Evolutionary conservation across 2,329 filamentous ascomycete genomes (phyloP), one percentile per base, ranked within the genome.

Genomic region (Colletotrichum sp.): DNA sequence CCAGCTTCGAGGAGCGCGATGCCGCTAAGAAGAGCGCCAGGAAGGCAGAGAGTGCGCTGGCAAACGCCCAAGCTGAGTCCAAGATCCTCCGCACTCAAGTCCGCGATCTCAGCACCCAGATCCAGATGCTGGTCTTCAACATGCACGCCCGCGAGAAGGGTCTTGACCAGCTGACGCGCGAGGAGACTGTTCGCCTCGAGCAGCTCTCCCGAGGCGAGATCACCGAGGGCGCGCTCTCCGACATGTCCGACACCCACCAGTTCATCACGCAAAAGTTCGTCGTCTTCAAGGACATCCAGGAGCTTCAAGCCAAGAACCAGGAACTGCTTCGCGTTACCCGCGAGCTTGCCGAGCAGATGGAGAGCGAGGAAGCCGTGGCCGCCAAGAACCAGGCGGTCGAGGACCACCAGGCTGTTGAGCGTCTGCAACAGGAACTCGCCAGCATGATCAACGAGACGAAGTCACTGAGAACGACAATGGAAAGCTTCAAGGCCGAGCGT

Each of bases 401-500:
- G 76, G 92, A 93, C 71, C 91, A 93, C 75, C 91, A 95, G 76
- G 93, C 96, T 82, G 90, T 97, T n/a, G 91, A 94, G 79, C 91
- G 90, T 62, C 87, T 97, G 36, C 90, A 95, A 77, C 91, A 93
- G 69, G 93, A 95, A 78, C 90, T 98, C 28, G 90, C 93, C 79
- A 92, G 94, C 66, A 84, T 96, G 84, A 93, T 95, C 75, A 96
- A 98, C 78, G 96, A 98, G 82, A 92, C 98, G 68, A 92, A 93
- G 79, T 94, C 94, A 15, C 93, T 98, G 79, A 92, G 94, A 59
- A 92, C 94, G 34, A 95, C 96, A 73, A 95, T 96, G 78, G 95
- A 98, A 87, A 98, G 95, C 83, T 98, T 98, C 84, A 95, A 97
- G 83, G 95, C 96, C 80, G 97, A 99, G 86, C 93, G 97, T 77